Evolutionary conservation across 257 asterid genomes (phyloP), one percentile per base, ranked within the genome.

Genomic region (Solanum megistacrolobum): DNA sequence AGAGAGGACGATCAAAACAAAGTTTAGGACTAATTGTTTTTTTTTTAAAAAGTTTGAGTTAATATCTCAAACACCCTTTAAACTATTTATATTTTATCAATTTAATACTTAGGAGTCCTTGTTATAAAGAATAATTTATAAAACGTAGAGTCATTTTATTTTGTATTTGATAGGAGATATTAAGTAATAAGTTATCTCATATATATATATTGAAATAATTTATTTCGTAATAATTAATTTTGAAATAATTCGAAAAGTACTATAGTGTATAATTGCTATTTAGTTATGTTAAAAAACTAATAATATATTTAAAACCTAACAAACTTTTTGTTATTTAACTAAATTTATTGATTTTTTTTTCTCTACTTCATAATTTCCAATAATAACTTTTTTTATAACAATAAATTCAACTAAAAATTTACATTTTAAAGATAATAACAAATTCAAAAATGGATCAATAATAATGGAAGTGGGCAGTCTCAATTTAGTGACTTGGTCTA

Each of bases 131-230:
- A 18, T 18, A 18, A 52, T 16, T 52, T 20, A 52, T 18, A 52
- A 18, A 6, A 52, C 7, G 62, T 52, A 13, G 21, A 48, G 9
- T 52, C 62, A 52, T 52, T 16, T 52, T 5, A 46, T 46, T 46
- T 4, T 12, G 20, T 46, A 46, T 46, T 46, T 4, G 55, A 41
- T 43, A 0, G 55, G 55, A 46, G 55, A 46, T 46, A 4, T 46
- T 46, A 46, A 1, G 6, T 46, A 46, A 46, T 12, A 46, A 46
- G 48, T 43, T 43, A 43, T 43, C 48, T 43, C 5, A 41, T 14
- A 14, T 2, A 48, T 0, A 4, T 1, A 4, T 1, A 48, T 48
- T 0, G 0, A 13, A 5, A 11, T 3, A 43, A 43, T 43, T 43
- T 12, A 12, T 43, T 4, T 41, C 5, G 14, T 11, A 1, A 46